Evolutionary conservation across 2,329 filamentous ascomycete genomes (phyloP), one percentile per base, ranked within the genome.

Genomic region (Aciculosporium take): DNA sequence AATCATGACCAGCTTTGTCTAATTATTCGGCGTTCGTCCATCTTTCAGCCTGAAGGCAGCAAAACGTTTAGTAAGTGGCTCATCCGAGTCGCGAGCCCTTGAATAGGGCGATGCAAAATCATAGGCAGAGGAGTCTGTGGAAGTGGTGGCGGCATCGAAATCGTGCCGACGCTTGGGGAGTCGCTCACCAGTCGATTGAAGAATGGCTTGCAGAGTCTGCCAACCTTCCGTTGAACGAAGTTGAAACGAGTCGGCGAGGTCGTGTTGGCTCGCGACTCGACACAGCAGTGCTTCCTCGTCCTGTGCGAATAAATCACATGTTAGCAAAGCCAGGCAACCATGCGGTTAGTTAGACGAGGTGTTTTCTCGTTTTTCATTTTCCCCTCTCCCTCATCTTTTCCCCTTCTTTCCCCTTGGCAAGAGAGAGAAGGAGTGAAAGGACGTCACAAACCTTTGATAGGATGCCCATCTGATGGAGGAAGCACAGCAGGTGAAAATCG

Each of bases 121-220:
- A 43, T 41, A 51, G 42, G 54, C 48, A 46, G 46, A 49, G 41
- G 52, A 49, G 29, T 46, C 47, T 31, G 38, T 30, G 25, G 47
- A 45, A 38, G 50, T 48, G 45, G 49, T 47, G 51, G 49, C 51
- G 50, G 49, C 62, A 57, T 58, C 59, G 54, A 57, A 54, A 51
- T 61, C 59, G 56, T 65, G 66, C 57, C 58, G 63, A 58, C 76
- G 83, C 73, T 91, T 93, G 64, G 79, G 80, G 76, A 81, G 77
- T 77, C 81, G 81, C 84, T 94, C 88, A 94, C 88, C 86, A 74
- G 85, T 87, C 77, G 87, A 84, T 79, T 91, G 79, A 67, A 96
- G 76, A 61, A 98, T 94, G 62, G 84, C 81, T 65, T 89, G 74
- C 57, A 98, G 72, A 45, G 86, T 96, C 62, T 88, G 84, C 91